phyloP scores from a whole-genome alignment of 2,329 filamentous ascomycete species.

The Daldinia sp. region DNA sequence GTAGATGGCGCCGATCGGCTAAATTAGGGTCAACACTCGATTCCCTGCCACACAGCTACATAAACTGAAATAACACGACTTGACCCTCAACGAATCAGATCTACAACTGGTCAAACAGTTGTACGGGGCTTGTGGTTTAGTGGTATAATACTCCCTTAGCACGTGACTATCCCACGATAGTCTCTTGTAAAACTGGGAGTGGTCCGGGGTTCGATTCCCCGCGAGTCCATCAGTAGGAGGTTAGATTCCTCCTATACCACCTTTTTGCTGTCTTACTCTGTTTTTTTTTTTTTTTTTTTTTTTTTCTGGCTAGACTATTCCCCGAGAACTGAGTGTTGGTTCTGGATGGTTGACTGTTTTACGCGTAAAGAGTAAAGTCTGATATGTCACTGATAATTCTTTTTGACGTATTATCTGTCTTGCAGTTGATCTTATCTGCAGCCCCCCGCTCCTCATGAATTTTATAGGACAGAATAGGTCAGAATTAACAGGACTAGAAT shows the following conservation, averaged over 20 bases:
- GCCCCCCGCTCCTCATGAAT: neutral
- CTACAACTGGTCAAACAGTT: neutral
- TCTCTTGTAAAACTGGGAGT: constrained; percentile 40
- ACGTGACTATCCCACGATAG: too few relatives aligned
- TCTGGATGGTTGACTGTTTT: too few relatives aligned
- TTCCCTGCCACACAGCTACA: constrained; percentile 1
- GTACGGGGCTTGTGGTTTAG: constrained; percentile 42
- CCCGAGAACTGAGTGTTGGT: too few relatives aligned
- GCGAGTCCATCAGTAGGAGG: constrained; percentile 55
- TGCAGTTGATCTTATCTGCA: neutral
- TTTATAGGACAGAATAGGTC: neutral
- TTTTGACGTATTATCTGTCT: neutral
- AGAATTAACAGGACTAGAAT: neutral
- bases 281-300: neutral
- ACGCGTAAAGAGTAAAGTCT: neutral
- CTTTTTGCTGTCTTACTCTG: constrained; percentile 20
- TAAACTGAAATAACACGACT: neutral
- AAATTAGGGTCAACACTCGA: constrained; percentile 20
- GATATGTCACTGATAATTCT: neutral
- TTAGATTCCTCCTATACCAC: constrained; percentile 40
- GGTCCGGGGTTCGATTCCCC: constrained; percentile 63
- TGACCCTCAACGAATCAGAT: constrained; percentile 28
- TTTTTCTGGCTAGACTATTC: neutral
- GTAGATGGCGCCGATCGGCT: constrained; percentile 25
- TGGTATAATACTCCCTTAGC: constrained; percentile 45